Percentiles rank a stretch among this genome's conserved stretches.
Evolutionary conservation across 2,329 filamentous ascomycete species (phyloP).

Genomic region (Sarocladium kiliense): DNA sequence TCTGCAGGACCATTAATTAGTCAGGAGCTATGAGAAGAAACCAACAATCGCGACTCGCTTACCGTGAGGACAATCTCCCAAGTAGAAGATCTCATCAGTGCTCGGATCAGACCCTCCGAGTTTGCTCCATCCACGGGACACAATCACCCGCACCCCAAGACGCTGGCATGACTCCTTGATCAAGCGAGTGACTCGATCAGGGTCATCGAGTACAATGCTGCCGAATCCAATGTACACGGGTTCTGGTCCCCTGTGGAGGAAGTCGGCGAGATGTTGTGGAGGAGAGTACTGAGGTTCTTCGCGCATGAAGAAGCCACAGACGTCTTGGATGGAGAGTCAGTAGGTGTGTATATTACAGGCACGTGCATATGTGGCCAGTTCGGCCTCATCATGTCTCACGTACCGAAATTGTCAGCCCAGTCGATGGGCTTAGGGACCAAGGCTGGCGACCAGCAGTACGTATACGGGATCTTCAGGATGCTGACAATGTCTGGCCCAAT

Average conservation of each 20-base stretch:
- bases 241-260: slow-evolving; percentile 50
- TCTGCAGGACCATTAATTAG: slow-evolving; percentile 23
- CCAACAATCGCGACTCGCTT: too few species aligned
- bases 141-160: slow-evolving; percentile 53
- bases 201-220: slow-evolving; percentile 61
- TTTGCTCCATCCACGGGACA: slow-evolving; percentile 60
- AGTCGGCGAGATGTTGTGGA: slow-evolving; percentile 44
- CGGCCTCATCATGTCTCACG: too few species aligned
- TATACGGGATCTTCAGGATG: slow-evolving; percentile 58
- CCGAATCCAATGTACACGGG: slow-evolving; percentile 65
- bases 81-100: slow-evolving; percentile 50
- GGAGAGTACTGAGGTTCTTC: slow-evolving; percentile 33
- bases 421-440: slow-evolving; percentile 61
- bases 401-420: slow-evolving; percentile 46
- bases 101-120: slow-evolving; percentile 41
- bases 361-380: too few species aligned
- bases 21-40: too few species aligned
- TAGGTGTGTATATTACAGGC: too few species aligned
- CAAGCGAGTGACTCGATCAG: slow-evolving; percentile 49
- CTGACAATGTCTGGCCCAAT: slow-evolving; percentile 57
- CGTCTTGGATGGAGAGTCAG: too few species aligned
- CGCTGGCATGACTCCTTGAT: slow-evolving; percentile 55
- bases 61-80: slow-evolving; percentile 59
- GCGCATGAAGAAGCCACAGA: slow-evolving; percentile 19
- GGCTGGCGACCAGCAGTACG: slow-evolving; percentile 66